Evolutionary conservation across 768 basidiomycete species (phyloP).

Genomic region (Epithele typhae): DNA sequence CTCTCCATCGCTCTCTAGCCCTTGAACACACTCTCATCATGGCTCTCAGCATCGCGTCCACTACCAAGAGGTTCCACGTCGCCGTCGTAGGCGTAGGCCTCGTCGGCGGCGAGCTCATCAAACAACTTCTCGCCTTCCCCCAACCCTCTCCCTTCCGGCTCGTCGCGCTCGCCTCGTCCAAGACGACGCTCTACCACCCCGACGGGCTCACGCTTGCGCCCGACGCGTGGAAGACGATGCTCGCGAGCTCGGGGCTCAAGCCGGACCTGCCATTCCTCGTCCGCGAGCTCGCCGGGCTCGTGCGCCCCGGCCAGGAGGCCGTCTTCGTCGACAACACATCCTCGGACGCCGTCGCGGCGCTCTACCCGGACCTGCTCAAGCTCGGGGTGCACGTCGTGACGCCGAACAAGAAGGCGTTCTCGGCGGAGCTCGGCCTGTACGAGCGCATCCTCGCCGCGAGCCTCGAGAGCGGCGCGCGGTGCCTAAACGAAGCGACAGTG

Average conservation of each 20-base stretch:
- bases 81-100: constrained; percentile 90
- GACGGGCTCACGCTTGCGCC: constrained; percentile 38
- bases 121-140: constrained; percentile 71
- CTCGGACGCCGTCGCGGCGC: constrained; percentile 69
- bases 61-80: constrained; percentile 37
- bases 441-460: constrained; percentile 60
- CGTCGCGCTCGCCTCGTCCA: constrained; percentile 68
- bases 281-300: constrained; percentile 41
- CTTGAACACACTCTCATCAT: no score
- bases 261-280: constrained; percentile 39
- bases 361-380: constrained; percentile 78
- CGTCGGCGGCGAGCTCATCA: constrained; percentile 84
- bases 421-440: constrained; percentile 65
- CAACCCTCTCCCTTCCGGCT: constrained; percentile 54
- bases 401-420: constrained; percentile 97
- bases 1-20: no score
- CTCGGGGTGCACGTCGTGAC: constrained; percentile 86
- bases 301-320: constrained; percentile 45
- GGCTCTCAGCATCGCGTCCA: constrained; percentile 9
- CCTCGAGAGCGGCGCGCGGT: constrained; percentile 56
- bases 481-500: constrained; percentile 87
- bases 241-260: constrained; percentile 42
- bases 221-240: constrained; percentile 42
- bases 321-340: constrained; percentile 92
- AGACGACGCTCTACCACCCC: constrained; percentile 49